Conservation (phyloP, 129 eudicot species). For the Ambrosia trifida region DNA sequence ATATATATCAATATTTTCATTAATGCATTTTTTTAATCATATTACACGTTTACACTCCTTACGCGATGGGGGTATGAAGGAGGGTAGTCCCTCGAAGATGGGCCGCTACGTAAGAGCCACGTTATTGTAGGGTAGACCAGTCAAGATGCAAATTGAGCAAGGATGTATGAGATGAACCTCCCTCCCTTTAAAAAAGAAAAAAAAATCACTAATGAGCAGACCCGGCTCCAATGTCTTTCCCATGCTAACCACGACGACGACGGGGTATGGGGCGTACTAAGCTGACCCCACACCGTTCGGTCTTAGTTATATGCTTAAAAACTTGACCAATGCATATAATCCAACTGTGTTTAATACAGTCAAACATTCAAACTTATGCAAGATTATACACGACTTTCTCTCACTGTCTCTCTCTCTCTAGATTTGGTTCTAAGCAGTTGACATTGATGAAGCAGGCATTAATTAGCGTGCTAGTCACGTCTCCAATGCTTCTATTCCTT, state of each 20-base stretch:
- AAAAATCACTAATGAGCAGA: too few species aligned
- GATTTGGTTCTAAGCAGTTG: slow-evolving; percentile 32
- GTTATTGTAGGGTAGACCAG: too few species aligned
- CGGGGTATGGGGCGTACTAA: too few species aligned
- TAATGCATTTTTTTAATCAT: background rate
- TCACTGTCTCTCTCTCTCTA: slow-evolving; percentile 11
- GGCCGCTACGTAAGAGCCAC: too few species aligned
- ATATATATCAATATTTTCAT: background rate
- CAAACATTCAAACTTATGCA: slow-evolving; percentile 25
- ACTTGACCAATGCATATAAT: background rate
- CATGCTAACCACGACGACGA: too few species aligned
- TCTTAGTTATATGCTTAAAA: background rate
- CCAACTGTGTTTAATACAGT: background rate
- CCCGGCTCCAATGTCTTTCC: too few species aligned
- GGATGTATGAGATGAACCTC: too few species aligned
- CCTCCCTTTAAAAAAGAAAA: too few species aligned
- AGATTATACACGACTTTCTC: slow-evolving; percentile 11
- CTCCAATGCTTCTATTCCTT: slow-evolving; percentile 14
- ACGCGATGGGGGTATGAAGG: too few species aligned
- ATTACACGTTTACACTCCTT: background rate
- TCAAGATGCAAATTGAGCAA: too few species aligned
- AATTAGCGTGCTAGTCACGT: slow-evolving; percentile 39
- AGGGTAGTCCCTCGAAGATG: too few species aligned
- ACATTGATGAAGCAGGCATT: slow-evolving; percentile 31
- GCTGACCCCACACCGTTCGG: too few species aligned